Evolutionary conservation across 495 filamentous ascomycete species (phyloP).

Genomic region (Lophiostoma macrostomum): DNA sequence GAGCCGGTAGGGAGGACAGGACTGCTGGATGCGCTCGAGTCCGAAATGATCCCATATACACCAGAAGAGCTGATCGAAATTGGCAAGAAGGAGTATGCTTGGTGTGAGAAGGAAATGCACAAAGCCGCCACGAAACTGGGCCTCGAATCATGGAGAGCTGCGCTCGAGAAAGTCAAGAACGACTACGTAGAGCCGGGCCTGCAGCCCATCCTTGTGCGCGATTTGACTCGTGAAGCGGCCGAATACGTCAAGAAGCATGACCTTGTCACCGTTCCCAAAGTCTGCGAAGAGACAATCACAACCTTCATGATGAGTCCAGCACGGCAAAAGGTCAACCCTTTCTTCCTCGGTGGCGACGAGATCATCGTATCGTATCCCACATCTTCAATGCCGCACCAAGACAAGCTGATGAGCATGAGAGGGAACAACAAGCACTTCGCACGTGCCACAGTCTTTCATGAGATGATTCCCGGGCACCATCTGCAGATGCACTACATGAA

Average conservation of each 20-base stretch:
- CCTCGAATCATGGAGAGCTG: constrained; percentile 44
- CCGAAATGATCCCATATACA: constrained; percentile 48
- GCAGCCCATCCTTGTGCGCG: constrained; percentile 47
- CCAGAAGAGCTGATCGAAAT: constrained; percentile 52
- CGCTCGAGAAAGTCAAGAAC: constrained; percentile 53
- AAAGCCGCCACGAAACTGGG: constrained; percentile 39
- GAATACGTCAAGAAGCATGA: constrained; percentile 47
- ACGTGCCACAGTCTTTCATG: constrained; percentile 47
- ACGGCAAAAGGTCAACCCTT: constrained; percentile 44
- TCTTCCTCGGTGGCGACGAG: constrained; percentile 50
- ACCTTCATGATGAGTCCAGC: constrained; percentile 53
- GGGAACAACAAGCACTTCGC: constrained; percentile 54
- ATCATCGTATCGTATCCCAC: constrained; percentile 54
- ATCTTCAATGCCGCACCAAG: constrained; percentile 47
- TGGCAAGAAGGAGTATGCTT: constrained; percentile 44
- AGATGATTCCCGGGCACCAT: constrained; percentile 55
- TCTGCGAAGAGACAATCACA: constrained; percentile 50
- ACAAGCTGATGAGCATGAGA: constrained; percentile 53
- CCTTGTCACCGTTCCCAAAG: constrained; percentile 49
- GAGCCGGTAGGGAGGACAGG: constrained; percentile 50
- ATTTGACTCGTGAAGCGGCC: constrained; percentile 43
- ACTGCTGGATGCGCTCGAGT: constrained; percentile 43
- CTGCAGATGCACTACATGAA: constrained; percentile 48
- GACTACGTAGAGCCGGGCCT: constrained; percentile 49
- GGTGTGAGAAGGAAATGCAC: constrained; percentile 46